Base-by-base conservation (phyloP, 2,329 filamentous ascomycete species). In the Elsinoe batatas region DNA sequence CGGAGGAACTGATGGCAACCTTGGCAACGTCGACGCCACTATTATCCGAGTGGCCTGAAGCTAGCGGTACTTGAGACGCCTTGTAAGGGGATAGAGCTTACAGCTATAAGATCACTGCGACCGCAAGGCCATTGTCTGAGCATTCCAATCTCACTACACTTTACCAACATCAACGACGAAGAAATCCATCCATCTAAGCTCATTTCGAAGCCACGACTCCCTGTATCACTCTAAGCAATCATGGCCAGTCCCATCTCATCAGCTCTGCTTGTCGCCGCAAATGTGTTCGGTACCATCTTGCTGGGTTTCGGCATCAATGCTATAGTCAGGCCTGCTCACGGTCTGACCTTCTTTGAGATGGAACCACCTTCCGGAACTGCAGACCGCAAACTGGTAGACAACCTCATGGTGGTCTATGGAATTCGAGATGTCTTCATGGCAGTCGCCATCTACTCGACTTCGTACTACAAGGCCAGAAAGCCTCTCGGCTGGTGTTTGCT, bases 401-500 rank as follows among this genome's bases (percentile, higher is more conserved):
- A 64, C 51, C 59, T 79, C 7, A 69, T 77, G 65, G 61, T 68
- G 3, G 63, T 79, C 35, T 79, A 76, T 61, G 76, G 76, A 1
- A 70, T 67, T 3, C 69, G 77, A 10, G 75, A 80, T 58, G 63
- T 78, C 13, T 79, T 77, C 65, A 75, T 78, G 66, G 76, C 73
- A 0, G 26, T 68, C 1, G 66, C 71, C 1, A 68, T 75, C 17
- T 68, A 66, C 38, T 64, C 68, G 0, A 65, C 72, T 0, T 65
- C 68, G 1, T 71, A 64, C 38, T 67, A 64, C 51, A 75, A 74
- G 0, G 71, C 65, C 3, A 62, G 67, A 17, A 71, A 65, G 59
- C 67, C 70, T 1, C 61, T 76, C 13, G 76, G 74, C 0, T 68
- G 71, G 66, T 71, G 74, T 2, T 50, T 78, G 53, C 54, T 78